Conservation (phyloP, 768 basidiomycete species). For the Lactarius indigo region DNA sequence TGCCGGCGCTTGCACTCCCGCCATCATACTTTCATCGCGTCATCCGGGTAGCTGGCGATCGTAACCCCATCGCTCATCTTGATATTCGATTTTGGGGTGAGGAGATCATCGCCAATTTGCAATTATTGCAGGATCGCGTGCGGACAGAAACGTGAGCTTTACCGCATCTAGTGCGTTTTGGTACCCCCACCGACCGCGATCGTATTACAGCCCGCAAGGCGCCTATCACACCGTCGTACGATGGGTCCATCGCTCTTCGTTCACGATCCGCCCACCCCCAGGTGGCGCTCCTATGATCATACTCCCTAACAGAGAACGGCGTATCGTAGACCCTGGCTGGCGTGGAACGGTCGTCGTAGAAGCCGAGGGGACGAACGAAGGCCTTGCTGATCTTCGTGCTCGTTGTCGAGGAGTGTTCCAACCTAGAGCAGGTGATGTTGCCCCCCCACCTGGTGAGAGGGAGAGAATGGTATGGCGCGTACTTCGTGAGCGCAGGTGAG, state of each 20-base stretch:
- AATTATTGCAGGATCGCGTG: slow-evolving; percentile 72
- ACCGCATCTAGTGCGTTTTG: not conserved
- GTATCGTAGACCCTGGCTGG: slow-evolving; percentile 70
- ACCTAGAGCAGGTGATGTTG: slow-evolving; percentile 45
- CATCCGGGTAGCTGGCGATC: slow-evolving; percentile 48
- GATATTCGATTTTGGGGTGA: slow-evolving; percentile 77
- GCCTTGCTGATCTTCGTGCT: slow-evolving; percentile 70
- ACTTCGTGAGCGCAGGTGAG: slow-evolving; percentile 74
- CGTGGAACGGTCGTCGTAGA: slow-evolving; percentile 81
- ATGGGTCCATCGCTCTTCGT: slow-evolving; percentile 81
- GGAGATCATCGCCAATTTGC: slow-evolving; percentile 69
- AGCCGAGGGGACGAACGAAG: slow-evolving; percentile 85
- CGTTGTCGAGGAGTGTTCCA: slow-evolving; percentile 72
- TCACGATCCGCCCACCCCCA: slow-evolving; percentile 53
- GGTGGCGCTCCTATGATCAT: slow-evolving; percentile 35
- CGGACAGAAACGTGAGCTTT: slow-evolving; percentile 73
- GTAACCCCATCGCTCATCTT: slow-evolving; percentile 58
- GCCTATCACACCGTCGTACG: slow-evolving; percentile 76
- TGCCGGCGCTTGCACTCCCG: slow-evolving; percentile 76
- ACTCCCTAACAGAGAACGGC: slow-evolving; percentile 31
- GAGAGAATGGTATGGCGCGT: slow-evolving; percentile 61
- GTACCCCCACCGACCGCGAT: slow-evolving; percentile 18
- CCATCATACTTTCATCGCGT: slow-evolving; percentile 90
- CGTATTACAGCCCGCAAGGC: slow-evolving; percentile 63
- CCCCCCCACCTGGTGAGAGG: slow-evolving; percentile 42